Percentiles rank a stretch among this genome's conserved stretches.
These are phyloP conservation scores for Ceratocystis ficicola DNA, from an alignment of 2,329 filamentous ascomycete species.

Conservation along the genomic window DNA sequence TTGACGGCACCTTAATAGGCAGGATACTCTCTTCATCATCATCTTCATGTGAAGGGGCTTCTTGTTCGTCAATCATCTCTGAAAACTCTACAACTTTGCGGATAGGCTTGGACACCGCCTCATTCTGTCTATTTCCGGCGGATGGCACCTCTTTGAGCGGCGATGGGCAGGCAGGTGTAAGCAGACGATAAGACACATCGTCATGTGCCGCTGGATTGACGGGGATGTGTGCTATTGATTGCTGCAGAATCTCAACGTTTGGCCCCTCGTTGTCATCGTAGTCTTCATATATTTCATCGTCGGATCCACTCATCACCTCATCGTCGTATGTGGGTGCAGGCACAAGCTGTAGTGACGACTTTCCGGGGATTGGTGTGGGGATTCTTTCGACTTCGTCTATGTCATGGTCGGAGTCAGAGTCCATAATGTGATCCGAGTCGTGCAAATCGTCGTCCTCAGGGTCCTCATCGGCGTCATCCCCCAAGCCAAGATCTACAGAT, in stretches of 20 bases:
- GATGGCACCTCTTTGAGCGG: slow-evolving; percentile 42
- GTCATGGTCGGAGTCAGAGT: slow-evolving; percentile 30
- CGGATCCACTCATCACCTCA: slow-evolving; percentile 26
- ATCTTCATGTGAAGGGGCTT: slow-evolving; percentile 12
- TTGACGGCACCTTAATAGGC: slow-evolving; percentile 18
- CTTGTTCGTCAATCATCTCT: slow-evolving; percentile 6
- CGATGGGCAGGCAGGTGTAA: slow-evolving; percentile 37
- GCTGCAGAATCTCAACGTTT: slow-evolving; percentile 36
- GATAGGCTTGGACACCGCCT: slow-evolving; percentile 25
- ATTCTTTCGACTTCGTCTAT: slow-evolving; percentile 24
- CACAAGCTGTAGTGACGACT: slow-evolving; percentile 17
- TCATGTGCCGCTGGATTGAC: not conserved
- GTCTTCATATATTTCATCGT: slow-evolving; percentile 34
- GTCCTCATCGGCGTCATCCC: slow-evolving; percentile 23
- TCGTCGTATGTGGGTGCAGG: slow-evolving; percentile 19
- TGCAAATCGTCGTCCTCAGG: slow-evolving; percentile 14
- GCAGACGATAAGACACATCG: slow-evolving; percentile 34
- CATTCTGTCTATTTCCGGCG: slow-evolving; percentile 37
- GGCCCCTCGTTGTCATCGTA: slow-evolving; percentile 34
- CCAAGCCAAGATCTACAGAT: slow-evolving; percentile 22
- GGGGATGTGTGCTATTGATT: slow-evolving; percentile 30
- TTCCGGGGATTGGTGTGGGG: slow-evolving; percentile 5
- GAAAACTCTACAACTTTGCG: slow-evolving; percentile 14
- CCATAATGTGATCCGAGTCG: slow-evolving; percentile 7
- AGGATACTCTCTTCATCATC: slow-evolving; percentile 19